A percentile compares a stretch with the other conserved stretches of the same genome.
Evolutionary conservation across 2,329 filamentous ascomycete genomes (phyloP).

Genomic region (Harringtonia aguacate): DNA sequence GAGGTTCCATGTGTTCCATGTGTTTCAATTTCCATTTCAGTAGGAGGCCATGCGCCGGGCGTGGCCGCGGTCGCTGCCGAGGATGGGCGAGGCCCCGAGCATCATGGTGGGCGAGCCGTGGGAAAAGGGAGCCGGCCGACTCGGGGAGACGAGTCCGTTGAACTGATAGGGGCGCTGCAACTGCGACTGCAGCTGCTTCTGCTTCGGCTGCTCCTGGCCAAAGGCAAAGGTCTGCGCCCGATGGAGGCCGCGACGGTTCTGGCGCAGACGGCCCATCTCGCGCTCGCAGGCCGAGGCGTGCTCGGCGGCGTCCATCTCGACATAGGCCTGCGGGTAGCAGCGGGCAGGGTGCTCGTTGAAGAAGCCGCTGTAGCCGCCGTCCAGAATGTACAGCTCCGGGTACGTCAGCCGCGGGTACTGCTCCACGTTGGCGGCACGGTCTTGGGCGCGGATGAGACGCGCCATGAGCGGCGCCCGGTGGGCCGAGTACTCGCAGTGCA

Average conservation of each 20-base stretch:
- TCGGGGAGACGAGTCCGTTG: conserved; percentile 34
- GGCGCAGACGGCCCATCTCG: conserved; percentile 86
- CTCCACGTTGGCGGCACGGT: conserved; percentile 76
- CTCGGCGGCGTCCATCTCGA: conserved; percentile 89
- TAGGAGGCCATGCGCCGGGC: conserved; percentile 53
- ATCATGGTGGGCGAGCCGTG: conserved; percentile 32
- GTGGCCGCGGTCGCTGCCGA: conserved; percentile 39
- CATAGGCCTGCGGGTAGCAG: conserved; percentile 91
- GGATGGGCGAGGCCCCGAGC: conserved; percentile 27
- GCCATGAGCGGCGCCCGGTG: conserved; percentile 96
- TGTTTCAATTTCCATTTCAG: conserved; percentile 1
- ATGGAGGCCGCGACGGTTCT: conserved; percentile 69
- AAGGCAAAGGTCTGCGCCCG: conserved; percentile 94
- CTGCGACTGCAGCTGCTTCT: background rate
- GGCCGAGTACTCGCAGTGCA: conserved; percentile 98
- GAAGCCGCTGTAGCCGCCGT: conserved; percentile 93
- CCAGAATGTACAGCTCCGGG: conserved; percentile 92
- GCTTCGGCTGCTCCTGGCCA: conserved; percentile 44
- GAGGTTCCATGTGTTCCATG: no score
- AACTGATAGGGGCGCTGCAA: background rate
- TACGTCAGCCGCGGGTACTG: conserved; percentile 85
- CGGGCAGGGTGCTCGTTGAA: conserved; percentile 67
- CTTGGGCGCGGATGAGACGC: conserved; percentile 79
- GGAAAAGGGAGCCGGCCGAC: conserved; percentile 30
- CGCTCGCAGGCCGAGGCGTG: conserved; percentile 90